Conservation (phyloP, 2,329 filamentous ascomycete species). For the Beauveria sp. region DNA sequence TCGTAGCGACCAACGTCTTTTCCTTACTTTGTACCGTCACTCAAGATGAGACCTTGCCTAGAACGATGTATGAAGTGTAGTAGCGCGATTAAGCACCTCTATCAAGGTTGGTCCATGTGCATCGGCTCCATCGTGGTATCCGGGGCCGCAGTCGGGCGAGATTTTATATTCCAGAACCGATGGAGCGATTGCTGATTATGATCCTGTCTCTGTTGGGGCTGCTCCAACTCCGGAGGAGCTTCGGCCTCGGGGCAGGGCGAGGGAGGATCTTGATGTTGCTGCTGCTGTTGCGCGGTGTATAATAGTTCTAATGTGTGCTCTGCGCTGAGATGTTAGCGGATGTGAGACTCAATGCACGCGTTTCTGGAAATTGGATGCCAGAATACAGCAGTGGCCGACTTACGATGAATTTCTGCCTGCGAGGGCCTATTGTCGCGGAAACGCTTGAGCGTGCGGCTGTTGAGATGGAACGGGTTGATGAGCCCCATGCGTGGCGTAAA, state of each 20-base stretch:
- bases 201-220: not conserved
- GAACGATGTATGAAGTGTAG: not conserved
- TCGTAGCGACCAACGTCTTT: not conserved
- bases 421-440: constrained; percentile 52
- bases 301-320: constrained; percentile 52
- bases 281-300: constrained; percentile 12
- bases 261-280: not conserved
- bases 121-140: constrained; percentile 18
- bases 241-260: constrained; percentile 2
- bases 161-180: constrained; percentile 52
- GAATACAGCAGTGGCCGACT: constrained; percentile 19
- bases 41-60: not conserved
- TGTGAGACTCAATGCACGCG: constrained; percentile 1
- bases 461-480: constrained; percentile 34
- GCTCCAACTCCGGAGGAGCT: not conserved
- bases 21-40: not conserved
- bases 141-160: constrained; percentile 23
- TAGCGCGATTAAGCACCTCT: not conserved
- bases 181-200: constrained; percentile 45
- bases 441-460: constrained; percentile 54
- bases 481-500: constrained; percentile 21
- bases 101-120: not conserved
- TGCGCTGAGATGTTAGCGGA: constrained; percentile 21
- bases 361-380: not conserved
- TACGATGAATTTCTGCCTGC: constrained; percentile 47